A percentile compares a stretch with the other conserved stretches of the same genome.
These are phyloP conservation scores for Bipolaris bicolor DNA, from an alignment of 2,329 filamentous ascomycete genomes.

Conservation along the genomic window DNA sequence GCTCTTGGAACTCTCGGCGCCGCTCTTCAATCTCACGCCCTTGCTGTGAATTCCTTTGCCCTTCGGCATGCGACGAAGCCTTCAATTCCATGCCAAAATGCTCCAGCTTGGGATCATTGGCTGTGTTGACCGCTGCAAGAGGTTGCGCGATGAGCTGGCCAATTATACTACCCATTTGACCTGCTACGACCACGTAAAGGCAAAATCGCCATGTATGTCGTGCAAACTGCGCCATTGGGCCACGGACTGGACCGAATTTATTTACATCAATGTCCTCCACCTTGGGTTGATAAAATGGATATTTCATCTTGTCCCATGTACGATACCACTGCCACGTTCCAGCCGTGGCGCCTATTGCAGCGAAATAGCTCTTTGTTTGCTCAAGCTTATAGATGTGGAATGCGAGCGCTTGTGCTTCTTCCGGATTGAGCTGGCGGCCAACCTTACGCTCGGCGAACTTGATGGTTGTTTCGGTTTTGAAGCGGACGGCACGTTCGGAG, in stretches of 20 bases:
- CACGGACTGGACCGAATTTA: slow-evolving; percentile 44
- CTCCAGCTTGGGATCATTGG: slow-evolving; percentile 51
- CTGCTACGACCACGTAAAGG: slow-evolving; percentile 34
- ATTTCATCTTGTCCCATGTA: slow-evolving; percentile 45
- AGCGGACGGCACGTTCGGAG: slow-evolving; percentile 31
- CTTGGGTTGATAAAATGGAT: slow-evolving; percentile 52
- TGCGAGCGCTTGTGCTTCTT: slow-evolving; percentile 53
- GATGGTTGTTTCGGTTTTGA: slow-evolving; percentile 43
- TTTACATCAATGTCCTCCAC: slow-evolving; percentile 49
- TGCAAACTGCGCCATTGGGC: slow-evolving; percentile 40
- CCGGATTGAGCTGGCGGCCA: slow-evolving; percentile 46
- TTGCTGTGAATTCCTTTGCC: slow-evolving; percentile 17
- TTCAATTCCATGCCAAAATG: slow-evolving; percentile 49
- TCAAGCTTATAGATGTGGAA: slow-evolving; percentile 49
- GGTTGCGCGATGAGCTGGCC: slow-evolving; percentile 44
- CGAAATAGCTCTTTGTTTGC: slow-evolving; percentile 48
- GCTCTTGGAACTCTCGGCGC: slow-evolving; percentile 28
- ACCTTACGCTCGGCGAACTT: slow-evolving; percentile 43
- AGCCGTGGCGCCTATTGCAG: slow-evolving; percentile 40
- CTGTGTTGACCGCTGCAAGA: slow-evolving; percentile 40
- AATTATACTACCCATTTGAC: slow-evolving; percentile 42
- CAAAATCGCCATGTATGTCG: slow-evolving; percentile 37
- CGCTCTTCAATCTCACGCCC: slow-evolving; percentile 27
- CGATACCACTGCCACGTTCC: slow-evolving; percentile 46
- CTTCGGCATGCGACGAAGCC: slow-evolving; percentile 23